Evolutionary conservation across 2,329 filamentous ascomycete species (phyloP).

Genomic region (Mycosphaerelloides madeirae): DNA sequence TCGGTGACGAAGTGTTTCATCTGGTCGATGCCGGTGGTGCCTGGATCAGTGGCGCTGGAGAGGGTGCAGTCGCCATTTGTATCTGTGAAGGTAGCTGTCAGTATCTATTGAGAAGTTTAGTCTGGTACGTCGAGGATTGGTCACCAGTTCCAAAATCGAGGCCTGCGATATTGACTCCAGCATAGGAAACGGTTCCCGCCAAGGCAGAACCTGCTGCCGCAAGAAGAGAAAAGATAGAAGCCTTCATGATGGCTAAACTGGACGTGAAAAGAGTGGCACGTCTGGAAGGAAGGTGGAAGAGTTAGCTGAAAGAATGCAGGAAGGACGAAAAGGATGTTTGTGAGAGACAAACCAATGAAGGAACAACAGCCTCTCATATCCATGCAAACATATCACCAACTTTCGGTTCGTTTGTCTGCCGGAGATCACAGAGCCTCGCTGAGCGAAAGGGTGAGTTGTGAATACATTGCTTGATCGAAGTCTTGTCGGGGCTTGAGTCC

Average conservation of each 20-base stretch:
- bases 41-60: slow-evolving; percentile 31
- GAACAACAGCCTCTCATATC: no score
- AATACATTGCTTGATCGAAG: slow-evolving; percentile 8
- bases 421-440: neutral
- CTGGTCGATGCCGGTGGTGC: slow-evolving; percentile 35
- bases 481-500: slow-evolving; percentile 4
- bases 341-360: no score
- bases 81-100: no score
- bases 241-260: slow-evolving; percentile 20
- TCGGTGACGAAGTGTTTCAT: slow-evolving; percentile 56
- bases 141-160: slow-evolving; percentile 29
- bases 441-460: neutral
- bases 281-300: neutral
- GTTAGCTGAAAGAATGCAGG: slow-evolving; percentile 6
- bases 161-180: slow-evolving; percentile 31
- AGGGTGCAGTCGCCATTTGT: slow-evolving; percentile 40
- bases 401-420: neutral
- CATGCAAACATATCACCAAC: no score
- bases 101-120: no score
- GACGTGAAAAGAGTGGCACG: slow-evolving; percentile 21
- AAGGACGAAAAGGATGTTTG: neutral
- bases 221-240: slow-evolving; percentile 17
- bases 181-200: slow-evolving; percentile 25
- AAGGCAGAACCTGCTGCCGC: slow-evolving; percentile 17
- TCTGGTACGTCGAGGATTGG: no score